Conservation (phyloP, 2,329 filamentous ascomycete genomes). For the Colletotrichum noveboracense region DNA sequence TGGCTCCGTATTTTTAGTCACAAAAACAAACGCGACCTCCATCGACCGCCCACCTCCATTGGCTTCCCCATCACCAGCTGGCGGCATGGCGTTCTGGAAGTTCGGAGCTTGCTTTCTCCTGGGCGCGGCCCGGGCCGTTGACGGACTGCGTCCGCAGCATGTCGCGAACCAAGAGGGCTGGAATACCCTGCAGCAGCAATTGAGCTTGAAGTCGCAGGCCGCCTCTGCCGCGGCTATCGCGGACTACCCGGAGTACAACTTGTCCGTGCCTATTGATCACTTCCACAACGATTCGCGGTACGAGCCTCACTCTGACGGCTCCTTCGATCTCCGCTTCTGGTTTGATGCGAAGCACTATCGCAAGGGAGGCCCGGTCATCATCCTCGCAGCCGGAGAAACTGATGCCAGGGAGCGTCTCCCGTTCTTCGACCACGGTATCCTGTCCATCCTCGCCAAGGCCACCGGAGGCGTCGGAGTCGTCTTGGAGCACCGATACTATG, state of each 20-base stretch:
- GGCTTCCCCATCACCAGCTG: neutral
- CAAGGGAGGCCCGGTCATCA: slow-evolving; percentile 79
- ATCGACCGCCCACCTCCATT: neutral
- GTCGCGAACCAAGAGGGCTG: neutral
- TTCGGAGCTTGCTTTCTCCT: slow-evolving; percentile 5
- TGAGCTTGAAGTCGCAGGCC: neutral
- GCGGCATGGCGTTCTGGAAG: slow-evolving; percentile 10
- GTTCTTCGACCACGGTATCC: slow-evolving; percentile 79
- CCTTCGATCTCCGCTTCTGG: slow-evolving; percentile 80
- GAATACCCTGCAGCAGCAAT: slow-evolving; percentile 9
- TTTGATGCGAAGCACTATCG: slow-evolving; percentile 80
- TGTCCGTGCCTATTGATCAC: slow-evolving; percentile 71
- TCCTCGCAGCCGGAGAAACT: slow-evolving; percentile 77
- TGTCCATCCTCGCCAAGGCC: slow-evolving; percentile 71
- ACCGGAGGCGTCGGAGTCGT: slow-evolving; percentile 79
- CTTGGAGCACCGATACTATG: slow-evolving; percentile 89
- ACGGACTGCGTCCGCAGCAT: neutral
- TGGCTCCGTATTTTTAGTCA: slow-evolving; percentile 8
- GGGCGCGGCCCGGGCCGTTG: neutral
- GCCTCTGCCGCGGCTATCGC: neutral
- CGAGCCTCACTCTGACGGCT: slow-evolving; percentile 73
- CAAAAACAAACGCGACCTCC: neutral
- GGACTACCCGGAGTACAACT: slow-evolving; percentile 42
- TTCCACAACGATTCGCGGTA: slow-evolving; percentile 83
- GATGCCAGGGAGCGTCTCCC: slow-evolving; percentile 65